Evolutionary conservation across 1,139 yeast species (phyloP).

Genomic region (Diutina ranongensis): DNA sequence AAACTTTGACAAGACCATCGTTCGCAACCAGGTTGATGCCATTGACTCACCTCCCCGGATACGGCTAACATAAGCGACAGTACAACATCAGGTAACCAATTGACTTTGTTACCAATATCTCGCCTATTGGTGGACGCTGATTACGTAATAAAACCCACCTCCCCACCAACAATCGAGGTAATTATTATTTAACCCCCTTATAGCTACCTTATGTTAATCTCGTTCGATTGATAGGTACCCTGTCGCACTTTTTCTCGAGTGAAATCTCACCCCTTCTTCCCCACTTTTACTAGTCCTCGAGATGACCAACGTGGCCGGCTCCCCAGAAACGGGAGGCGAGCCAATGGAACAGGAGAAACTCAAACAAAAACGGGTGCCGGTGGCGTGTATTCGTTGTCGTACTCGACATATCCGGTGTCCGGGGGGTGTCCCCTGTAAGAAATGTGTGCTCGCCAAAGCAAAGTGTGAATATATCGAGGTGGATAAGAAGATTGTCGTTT

Average conservation of each 20-base stretch:
- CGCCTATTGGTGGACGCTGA: too few relatives aligned
- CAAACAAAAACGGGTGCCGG: neutral
- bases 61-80: too few relatives aligned
- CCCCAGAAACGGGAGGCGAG: slow-evolving; percentile 5
- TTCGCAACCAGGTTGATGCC: too few relatives aligned
- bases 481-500: slow-evolving; percentile 66
- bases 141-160: too few relatives aligned
- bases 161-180: too few relatives aligned
- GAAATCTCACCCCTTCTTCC: neutral
- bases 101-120: too few relatives aligned
- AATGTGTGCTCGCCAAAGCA: slow-evolving; percentile 47
- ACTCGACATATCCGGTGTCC: slow-evolving; percentile 72
- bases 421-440: slow-evolving; percentile 67
- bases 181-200: too few relatives aligned
- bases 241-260: neutral
- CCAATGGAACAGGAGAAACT: neutral
- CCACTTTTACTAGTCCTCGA: neutral
- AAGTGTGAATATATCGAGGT: slow-evolving; percentile 71
- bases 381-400: slow-evolving; percentile 59
- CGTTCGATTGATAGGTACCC: too few relatives aligned
- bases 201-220: too few relatives aligned
- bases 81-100: too few relatives aligned
- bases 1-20: too few relatives aligned
- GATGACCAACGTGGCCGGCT: slow-evolving; percentile 5
- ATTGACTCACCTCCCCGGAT: too few relatives aligned